Conservation (phyloP, 108 stramenopile species). For the Nitzschia putrida region DNA sequence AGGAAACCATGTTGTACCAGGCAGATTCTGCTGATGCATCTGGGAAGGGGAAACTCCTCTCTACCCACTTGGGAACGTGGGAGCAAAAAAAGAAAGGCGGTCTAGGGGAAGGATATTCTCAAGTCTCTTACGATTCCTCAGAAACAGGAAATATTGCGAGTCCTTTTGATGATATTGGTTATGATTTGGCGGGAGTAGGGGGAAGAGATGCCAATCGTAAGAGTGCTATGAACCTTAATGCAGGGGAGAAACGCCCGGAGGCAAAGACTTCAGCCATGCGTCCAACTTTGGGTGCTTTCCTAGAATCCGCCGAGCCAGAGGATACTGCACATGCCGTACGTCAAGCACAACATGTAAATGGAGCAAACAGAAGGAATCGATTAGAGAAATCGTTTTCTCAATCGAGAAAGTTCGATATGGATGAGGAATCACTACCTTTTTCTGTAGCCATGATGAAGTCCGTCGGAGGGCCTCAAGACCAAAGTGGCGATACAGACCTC, state of each 20-base stretch:
- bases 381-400: no score
- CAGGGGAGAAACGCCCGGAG: not conserved
- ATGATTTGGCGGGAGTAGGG: not conserved
- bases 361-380: no score
- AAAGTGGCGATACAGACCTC: no score
- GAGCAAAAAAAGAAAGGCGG: not conserved
- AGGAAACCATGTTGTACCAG: not conserved
- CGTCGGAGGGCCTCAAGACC: no score
- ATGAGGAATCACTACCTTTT: no score
- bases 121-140: conserved; percentile 1
- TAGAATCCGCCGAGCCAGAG: not conserved
- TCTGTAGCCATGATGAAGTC: no score
- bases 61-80: not conserved
- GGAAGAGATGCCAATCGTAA: not conserved
- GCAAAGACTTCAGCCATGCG: not conserved
- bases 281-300: not conserved
- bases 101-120: not conserved
- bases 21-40: not conserved
- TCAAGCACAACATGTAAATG: not conserved
- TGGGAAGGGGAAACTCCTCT: not conserved
- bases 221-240: not conserved
- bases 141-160: conserved; percentile 8
- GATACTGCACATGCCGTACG: not conserved
- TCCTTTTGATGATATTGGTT: conserved; percentile 24
- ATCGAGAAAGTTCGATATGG: no score